These are phyloP conservation scores for Coemansia sp. DNA, from an alignment of 192 early-diverging fungal genomes.

Conservation along the genomic window DNA sequence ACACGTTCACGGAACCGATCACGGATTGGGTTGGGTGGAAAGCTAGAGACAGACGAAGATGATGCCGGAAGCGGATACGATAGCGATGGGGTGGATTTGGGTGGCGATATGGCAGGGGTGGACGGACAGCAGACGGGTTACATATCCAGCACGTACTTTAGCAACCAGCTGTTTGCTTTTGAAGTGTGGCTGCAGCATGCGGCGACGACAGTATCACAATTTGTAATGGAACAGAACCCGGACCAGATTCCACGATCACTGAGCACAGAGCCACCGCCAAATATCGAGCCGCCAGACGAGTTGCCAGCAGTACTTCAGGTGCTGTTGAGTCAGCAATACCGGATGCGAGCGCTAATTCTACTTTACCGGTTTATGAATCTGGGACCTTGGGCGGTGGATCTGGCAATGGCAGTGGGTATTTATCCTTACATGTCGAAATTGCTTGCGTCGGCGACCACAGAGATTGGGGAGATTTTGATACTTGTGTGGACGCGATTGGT, in stretches of 20 bases:
- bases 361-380: conserved; percentile 90
- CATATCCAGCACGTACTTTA: conserved; percentile 81
- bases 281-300: conserved; percentile 74
- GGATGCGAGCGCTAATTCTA: conserved; percentile 85
- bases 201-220: conserved; percentile 74
- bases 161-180: conserved; percentile 96
- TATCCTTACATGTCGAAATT: conserved; percentile 97
- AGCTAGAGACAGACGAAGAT: conserved; percentile 21
- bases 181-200: conserved; percentile 87
- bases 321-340: conserved; percentile 89
- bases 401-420: conserved; percentile 91
- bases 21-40: conserved; percentile 23
- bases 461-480: conserved; percentile 90
- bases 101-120: conserved; percentile 8
- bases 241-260: conserved; percentile 49
- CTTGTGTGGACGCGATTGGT: conserved; percentile 98
- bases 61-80: conserved; percentile 25
- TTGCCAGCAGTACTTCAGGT: conserved; percentile 96
- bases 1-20: conserved; percentile 11
- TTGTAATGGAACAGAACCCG: conserved; percentile 40
- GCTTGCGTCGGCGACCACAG: conserved; percentile 85
- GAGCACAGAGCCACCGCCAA: conserved; percentile 46
- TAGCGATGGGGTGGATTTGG: conserved; percentile 25
- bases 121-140: conserved; percentile 23
- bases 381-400: conserved; percentile 91